These are phyloP conservation scores for Pseudogymnoascus sp. DNA, from an alignment of 2,329 filamentous ascomycete genomes.

Conservation along the genomic window DNA sequence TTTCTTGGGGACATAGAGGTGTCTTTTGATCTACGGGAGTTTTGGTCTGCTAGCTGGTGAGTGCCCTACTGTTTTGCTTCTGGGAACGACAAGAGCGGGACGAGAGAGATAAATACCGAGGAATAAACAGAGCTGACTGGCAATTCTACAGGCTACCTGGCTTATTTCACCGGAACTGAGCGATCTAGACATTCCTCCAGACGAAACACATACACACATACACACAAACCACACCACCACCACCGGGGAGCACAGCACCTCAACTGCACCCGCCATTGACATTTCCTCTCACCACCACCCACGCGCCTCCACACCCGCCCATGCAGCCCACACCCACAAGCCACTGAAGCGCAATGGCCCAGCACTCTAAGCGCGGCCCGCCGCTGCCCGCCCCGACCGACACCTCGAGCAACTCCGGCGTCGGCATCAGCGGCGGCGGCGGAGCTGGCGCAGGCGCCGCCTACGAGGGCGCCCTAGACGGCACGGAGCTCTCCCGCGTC, in stretches of 20 bases:
- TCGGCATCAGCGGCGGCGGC: slow-evolving; percentile 27
- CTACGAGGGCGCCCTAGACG: slow-evolving; percentile 39
- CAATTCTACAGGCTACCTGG: neutral
- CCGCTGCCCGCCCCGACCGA: slow-evolving; percentile 75
- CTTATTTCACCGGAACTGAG: neutral
- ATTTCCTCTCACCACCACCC: neutral
- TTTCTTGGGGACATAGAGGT: neutral
- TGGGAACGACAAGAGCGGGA: neutral
- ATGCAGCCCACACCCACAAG: neutral
- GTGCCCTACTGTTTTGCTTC: neutral
- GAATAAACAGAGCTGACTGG: neutral
- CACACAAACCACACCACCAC: neutral
- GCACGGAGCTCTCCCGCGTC: slow-evolving; percentile 58
- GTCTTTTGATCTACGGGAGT: neutral
- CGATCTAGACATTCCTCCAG: neutral
- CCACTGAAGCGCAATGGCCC: slow-evolving; percentile 22
- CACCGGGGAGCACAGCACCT: neutral
- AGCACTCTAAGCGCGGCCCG: slow-evolving; percentile 40
- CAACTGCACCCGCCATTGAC: neutral
- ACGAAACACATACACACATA: neutral
- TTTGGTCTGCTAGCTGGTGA: neutral
- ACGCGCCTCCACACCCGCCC: neutral
- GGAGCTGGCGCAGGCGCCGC: slow-evolving; percentile 40
- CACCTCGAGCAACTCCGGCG: slow-evolving; percentile 43
- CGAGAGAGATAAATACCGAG: neutral